Conservation (phyloP, 106 monocot species). For the Triglochin maritima region DNA sequence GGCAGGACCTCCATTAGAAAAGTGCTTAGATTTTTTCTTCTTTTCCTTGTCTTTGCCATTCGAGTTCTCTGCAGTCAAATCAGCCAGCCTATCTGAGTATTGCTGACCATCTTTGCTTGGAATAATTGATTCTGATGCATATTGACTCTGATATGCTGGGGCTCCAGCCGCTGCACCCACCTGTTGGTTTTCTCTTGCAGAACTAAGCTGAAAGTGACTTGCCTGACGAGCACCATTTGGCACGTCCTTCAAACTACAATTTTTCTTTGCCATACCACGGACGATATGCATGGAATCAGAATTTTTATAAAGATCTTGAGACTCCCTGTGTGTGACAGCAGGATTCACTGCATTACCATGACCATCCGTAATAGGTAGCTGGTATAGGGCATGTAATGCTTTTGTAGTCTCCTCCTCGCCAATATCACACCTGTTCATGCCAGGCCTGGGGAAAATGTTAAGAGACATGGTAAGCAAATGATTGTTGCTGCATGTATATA, state of each 20-base stretch:
- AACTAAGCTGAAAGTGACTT: not conserved
- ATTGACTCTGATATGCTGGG: constrained; percentile 22
- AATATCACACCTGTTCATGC: constrained; percentile 36
- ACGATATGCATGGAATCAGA: not conserved
- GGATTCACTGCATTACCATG: constrained; percentile 13
- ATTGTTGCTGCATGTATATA: no score
- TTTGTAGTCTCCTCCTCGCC: constrained; percentile 35
- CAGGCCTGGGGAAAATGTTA: constrained; percentile 24
- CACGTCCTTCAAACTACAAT: constrained; percentile 9
- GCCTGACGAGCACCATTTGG: constrained; percentile 4
- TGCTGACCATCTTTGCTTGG: constrained; percentile 12
- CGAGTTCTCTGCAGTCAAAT: constrained; percentile 21
- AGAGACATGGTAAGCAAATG: constrained; percentile 5
- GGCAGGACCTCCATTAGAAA: constrained; percentile 48
- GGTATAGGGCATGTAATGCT: constrained; percentile 31
- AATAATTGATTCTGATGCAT: constrained; percentile 19
- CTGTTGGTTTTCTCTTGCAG: constrained; percentile 22
- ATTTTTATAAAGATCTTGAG: constrained; percentile 6
- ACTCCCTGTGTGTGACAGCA: constrained; percentile 1
- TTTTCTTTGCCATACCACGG: constrained; percentile 21
- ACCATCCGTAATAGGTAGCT: constrained; percentile 14
- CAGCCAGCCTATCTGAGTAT: constrained; percentile 22
- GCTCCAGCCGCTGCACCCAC: constrained; percentile 23
- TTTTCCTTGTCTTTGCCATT: constrained; percentile 25
- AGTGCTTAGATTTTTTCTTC: constrained; percentile 18